phyloP scores from a whole-genome alignment of 164 flowering plant species.

The Vitis riparia region DNA sequence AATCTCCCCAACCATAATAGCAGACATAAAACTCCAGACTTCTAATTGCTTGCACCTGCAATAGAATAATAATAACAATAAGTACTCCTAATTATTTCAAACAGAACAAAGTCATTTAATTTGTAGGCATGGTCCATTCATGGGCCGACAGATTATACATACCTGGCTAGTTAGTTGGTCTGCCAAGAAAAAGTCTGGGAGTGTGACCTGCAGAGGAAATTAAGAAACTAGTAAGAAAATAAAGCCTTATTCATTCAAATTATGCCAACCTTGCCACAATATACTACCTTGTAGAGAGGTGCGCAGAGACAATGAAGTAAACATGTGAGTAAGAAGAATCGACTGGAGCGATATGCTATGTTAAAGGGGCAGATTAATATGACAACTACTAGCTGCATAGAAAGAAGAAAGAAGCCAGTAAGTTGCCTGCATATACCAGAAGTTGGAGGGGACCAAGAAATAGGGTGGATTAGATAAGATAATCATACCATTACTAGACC shows the following conservation, averaged over 20 bases:
- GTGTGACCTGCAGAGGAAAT: constrained; percentile 37
- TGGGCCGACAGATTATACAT: too few relatives aligned
- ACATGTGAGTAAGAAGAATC: constrained; percentile 53
- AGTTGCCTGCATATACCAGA: neutral
- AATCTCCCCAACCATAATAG: constrained; percentile 59
- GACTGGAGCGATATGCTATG: constrained; percentile 64
- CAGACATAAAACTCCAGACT: constrained; percentile 49
- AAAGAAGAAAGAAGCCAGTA: neutral
- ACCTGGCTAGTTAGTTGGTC: constrained; percentile 83
- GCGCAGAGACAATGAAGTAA: constrained; percentile 52
- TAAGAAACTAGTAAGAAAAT: neutral
- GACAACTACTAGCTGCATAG: constrained; percentile 40
- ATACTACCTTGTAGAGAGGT: constrained; percentile 66
- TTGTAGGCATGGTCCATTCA: too few relatives aligned
- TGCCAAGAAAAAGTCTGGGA: constrained; percentile 67
- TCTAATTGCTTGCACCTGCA: constrained; percentile 52
- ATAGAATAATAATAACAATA: neutral
- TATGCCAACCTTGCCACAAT: too few relatives aligned
- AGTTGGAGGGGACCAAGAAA: neutral
- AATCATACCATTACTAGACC: constrained; percentile 26
- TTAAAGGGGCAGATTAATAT: constrained; percentile 57
- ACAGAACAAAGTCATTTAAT: neutral
- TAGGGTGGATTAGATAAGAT: neutral
- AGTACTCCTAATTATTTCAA: too few relatives aligned
- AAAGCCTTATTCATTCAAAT: too few relatives aligned